These are phyloP conservation scores for Retiboletus flavoniger DNA, from an alignment of 1,284 basidiomycete species.

Conservation along the genomic window DNA sequence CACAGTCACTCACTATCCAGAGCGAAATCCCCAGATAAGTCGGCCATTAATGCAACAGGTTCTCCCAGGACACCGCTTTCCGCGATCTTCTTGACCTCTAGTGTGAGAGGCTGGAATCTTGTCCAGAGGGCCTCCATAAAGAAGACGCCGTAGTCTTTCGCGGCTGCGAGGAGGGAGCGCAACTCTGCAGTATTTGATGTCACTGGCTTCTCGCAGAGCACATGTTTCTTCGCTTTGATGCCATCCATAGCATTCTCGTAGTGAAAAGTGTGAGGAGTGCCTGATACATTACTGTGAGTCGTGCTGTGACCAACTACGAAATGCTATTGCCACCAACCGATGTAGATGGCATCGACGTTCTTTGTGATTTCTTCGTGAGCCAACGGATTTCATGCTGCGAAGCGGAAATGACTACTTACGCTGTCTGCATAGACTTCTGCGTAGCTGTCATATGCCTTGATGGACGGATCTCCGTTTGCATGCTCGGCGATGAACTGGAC, in stretches of 20 bases:
- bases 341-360: constrained; percentile 80
- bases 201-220: constrained; percentile 84
- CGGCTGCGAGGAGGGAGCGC: constrained; percentile 65
- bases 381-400: neutral
- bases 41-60: constrained; percentile 65
- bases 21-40: constrained; percentile 72
- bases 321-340: constrained; percentile 48
- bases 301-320: neutral
- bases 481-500: constrained; percentile 64
- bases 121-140: constrained; percentile 91
- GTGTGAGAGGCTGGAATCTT: constrained; percentile 68
- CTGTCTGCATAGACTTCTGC: constrained; percentile 73
- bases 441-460: constrained; percentile 77
- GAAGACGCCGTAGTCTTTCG: constrained; percentile 76
- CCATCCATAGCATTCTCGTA: constrained; percentile 77
- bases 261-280: constrained; percentile 86
- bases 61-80: constrained; percentile 62
- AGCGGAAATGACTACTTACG: constrained; percentile 37
- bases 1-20: constrained; percentile 57
- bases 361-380: constrained; percentile 32
- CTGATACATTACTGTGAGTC: constrained; percentile 36
- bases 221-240: constrained; percentile 79
- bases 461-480: constrained; percentile 47
- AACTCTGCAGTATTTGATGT: constrained; percentile 67
- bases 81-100: constrained; percentile 64